Conservation (phyloP, 495 filamentous ascomycete species). For the Penicillium antarcticum region DNA sequence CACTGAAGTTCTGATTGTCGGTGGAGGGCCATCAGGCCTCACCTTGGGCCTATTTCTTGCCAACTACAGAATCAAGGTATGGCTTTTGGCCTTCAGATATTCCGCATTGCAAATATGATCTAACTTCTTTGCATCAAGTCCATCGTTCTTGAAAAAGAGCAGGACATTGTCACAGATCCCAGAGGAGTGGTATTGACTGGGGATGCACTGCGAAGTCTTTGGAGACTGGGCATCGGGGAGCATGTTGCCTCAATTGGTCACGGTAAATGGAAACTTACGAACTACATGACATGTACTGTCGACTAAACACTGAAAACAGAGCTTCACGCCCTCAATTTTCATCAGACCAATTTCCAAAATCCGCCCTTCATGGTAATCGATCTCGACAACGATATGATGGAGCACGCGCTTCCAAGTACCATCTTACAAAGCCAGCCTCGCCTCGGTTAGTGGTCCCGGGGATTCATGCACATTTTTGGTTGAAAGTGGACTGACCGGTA, state of each 20-base stretch:
- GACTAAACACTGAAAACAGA: slow-evolving; percentile 8
- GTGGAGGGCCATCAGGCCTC: slow-evolving; percentile 36
- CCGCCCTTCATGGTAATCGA: slow-evolving; percentile 11
- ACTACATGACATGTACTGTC: too few relatives aligned
- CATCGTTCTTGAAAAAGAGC: slow-evolving; percentile 38
- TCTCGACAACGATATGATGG: slow-evolving; percentile 10
- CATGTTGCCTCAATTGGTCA: slow-evolving; percentile 17
- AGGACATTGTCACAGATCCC: slow-evolving; percentile 37
- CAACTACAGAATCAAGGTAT: slow-evolving; percentile 20
- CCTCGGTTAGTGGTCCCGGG: slow-evolving; percentile 1
- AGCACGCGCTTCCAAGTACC: slow-evolving; percentile 15
- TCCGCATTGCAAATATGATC: neutral
- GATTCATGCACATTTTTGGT: neutral
- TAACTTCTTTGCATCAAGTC: neutral
- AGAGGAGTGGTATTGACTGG: slow-evolving; percentile 40
- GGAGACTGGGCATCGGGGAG: slow-evolving; percentile 34
- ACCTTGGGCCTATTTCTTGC: slow-evolving; percentile 29
- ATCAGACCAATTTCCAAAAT: neutral
- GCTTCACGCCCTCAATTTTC: slow-evolving; percentile 10
- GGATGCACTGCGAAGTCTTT: slow-evolving; percentile 39
- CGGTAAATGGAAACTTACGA: neutral
- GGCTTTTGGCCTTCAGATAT: slow-evolving; percentile 2
- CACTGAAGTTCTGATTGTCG: slow-evolving; percentile 33
- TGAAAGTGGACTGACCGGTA: neutral
- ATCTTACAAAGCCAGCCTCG: slow-evolving; percentile 19